A percentile compares a stretch with the other conserved stretches of the same genome.
Evolutionary conservation across 2,329 filamentous ascomycete species (phyloP).

Genomic region (Myriangium duriaei): DNA sequence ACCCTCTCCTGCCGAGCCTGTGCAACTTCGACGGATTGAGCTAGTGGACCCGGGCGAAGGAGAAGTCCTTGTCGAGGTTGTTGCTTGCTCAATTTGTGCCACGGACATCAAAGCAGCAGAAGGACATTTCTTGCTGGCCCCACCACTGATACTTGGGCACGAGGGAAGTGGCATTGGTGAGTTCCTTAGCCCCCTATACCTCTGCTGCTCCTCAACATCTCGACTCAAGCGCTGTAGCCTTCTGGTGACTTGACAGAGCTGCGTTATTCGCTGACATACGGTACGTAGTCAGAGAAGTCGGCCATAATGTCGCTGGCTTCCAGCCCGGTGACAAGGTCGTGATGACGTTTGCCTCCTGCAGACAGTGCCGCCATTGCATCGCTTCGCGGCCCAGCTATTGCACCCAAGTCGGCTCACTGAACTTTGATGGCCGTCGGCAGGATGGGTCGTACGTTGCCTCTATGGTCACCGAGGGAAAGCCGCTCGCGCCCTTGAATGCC

Average conservation of each 20-base stretch:
- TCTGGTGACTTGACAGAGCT: not conserved
- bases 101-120: conserved; percentile 16
- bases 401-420: conserved; percentile 13
- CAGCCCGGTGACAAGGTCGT: conserved; percentile 16
- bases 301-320: too few species aligned
- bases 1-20: conserved; percentile 7
- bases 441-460: conserved; percentile 12
- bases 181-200: not conserved
- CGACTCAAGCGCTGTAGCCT: too few species aligned
- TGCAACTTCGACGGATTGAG: conserved; percentile 12
- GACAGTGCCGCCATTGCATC: conserved; percentile 14
- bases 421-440: conserved; percentile 12
- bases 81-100: conserved; percentile 18
- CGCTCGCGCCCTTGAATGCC: conserved; percentile 15
- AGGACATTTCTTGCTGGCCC: conserved; percentile 16
- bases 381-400: conserved; percentile 15
- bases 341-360: conserved; percentile 16
- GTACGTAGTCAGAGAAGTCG: too few species aligned
- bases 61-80: conserved; percentile 18
- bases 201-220: too few species aligned
- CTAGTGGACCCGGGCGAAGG: conserved; percentile 10
- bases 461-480: conserved; percentile 10
- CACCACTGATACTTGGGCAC: conserved; percentile 17
- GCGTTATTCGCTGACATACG: not conserved
- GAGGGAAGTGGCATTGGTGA: conserved; percentile 15